A percentile compares a stretch with the other conserved stretches of the same genome.
These are phyloP conservation scores for Drechslerella dactyloides DNA, from an alignment of 2,329 filamentous ascomycete species.

Conservation along the genomic window DNA sequence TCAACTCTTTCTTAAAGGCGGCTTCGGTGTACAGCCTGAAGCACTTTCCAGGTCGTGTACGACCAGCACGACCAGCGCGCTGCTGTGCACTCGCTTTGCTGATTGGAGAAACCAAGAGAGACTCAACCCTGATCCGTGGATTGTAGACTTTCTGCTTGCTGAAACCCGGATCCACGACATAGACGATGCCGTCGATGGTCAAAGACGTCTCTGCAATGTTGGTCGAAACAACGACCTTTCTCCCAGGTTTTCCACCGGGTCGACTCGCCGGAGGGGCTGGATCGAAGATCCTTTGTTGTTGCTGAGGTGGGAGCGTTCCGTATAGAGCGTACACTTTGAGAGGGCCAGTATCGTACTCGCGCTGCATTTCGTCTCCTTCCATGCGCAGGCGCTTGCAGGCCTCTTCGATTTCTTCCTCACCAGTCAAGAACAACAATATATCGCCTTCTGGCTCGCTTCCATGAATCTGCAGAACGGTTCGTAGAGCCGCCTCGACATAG, in stretches of 20 bases:
- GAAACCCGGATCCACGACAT: conserved; percentile 98
- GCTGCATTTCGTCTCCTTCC: conserved; percentile 87
- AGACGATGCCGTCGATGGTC: conserved; percentile 98
- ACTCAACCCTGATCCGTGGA: conserved; percentile 93
- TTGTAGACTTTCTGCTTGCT: conserved; percentile 99
- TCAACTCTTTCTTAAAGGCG: conserved; percentile 97
- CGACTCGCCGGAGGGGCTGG: conserved; percentile 76
- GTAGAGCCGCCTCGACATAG: conserved; percentile 92
- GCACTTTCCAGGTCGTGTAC: conserved; percentile 97
- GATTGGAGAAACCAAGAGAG: conserved; percentile 94
- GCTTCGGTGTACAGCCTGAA: conserved; percentile 94
- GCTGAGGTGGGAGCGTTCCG: conserved; percentile 85
- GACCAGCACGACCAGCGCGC: conserved; percentile 96
- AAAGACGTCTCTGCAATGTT: conserved; percentile 98
- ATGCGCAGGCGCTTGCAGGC: conserved; percentile 88
- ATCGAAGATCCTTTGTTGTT: conserved; percentile 95
- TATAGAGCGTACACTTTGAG: conserved; percentile 92
- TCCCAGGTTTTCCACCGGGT: conserved; percentile 81
- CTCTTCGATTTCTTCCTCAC: conserved; percentile 98
- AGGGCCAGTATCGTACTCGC: conserved; percentile 89
- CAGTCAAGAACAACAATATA: conserved; percentile 91
- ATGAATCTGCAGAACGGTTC: conserved; percentile 96
- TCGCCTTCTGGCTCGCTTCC: conserved; percentile 91
- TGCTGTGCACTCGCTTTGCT: conserved; percentile 98
- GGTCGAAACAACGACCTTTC: conserved; percentile 91